phyloP scores from a whole-genome alignment of 352 stramenopile genomes.

The Globisporangium spinosum region DNA sequence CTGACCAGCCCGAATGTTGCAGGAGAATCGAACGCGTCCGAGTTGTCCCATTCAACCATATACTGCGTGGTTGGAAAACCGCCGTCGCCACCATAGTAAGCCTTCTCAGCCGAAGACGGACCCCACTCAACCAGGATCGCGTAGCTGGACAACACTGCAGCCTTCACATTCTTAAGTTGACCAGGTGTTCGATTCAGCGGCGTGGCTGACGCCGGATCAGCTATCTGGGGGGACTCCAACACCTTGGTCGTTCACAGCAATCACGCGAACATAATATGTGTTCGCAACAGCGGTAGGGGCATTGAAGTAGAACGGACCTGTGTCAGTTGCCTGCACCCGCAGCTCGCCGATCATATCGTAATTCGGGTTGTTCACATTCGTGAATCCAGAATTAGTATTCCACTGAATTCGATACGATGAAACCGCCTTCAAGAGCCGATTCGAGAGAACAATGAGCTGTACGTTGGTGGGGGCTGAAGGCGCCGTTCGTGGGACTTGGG shows the following conservation, averaged over 20 bases:
- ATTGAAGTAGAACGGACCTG: slow-evolving; percentile 88
- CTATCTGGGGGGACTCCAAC: slow-evolving; percentile 41
- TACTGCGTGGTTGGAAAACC: slow-evolving; percentile 93
- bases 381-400: slow-evolving; percentile 76
- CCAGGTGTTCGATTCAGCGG: slow-evolving; percentile 78
- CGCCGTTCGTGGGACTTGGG: slow-evolving; percentile 49
- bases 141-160: slow-evolving; percentile 85
- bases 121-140: slow-evolving; percentile 91
- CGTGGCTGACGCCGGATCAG: slow-evolving; percentile 47
- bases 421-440: slow-evolving; percentile 77
- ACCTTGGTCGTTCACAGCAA: slow-evolving; percentile 90
- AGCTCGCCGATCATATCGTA: slow-evolving; percentile 62
- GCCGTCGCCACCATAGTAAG: slow-evolving; percentile 89
- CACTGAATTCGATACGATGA: slow-evolving; percentile 92
- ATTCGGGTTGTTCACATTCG: slow-evolving; percentile 63
- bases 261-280: slow-evolving; percentile 88
- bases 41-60: slow-evolving; percentile 94
- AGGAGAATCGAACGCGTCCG: slow-evolving; percentile 86
- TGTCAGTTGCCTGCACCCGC: slow-evolving; percentile 30
- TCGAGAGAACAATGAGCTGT: slow-evolving; percentile 56
- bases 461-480: slow-evolving; percentile 35
- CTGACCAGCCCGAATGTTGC: slow-evolving; percentile 62
- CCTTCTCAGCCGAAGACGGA: slow-evolving; percentile 71
- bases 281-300: slow-evolving; percentile 66
- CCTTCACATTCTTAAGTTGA: slow-evolving; percentile 44